phyloP scores from a whole-genome alignment of 345 rosid genomes.

The Eucalyptus victrix region DNA sequence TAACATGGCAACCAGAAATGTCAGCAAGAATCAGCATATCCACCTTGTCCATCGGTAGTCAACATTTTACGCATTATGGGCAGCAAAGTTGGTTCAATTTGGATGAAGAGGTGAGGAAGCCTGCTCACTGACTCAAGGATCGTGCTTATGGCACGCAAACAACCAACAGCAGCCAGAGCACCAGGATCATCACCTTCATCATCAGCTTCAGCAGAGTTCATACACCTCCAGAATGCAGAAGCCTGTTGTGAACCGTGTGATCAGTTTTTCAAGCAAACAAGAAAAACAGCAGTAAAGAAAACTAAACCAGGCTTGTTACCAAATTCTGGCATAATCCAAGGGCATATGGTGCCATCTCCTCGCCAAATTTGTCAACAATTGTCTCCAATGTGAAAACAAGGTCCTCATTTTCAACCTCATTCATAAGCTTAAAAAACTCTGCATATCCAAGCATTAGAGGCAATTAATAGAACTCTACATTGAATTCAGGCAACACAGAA shows the following conservation, averaged over 20 bases:
- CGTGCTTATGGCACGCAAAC: conserved; percentile 94
- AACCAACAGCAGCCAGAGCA: conserved; percentile 94
- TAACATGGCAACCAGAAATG: not conserved
- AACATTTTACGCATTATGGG: conserved; percentile 91
- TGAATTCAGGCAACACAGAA: not conserved
- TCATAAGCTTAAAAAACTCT: conserved; percentile 98
- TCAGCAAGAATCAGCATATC: not conserved
- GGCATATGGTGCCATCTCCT: conserved; percentile 96
- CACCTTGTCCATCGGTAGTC: conserved; percentile 98
- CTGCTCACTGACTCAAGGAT: conserved; percentile 92
- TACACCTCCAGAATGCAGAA: conserved; percentile 93
- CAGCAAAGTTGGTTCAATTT: conserved; percentile 81
- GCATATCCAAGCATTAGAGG: conserved; percentile 3
- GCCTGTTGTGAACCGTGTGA: conserved; percentile 32
- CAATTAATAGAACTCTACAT: not conserved
- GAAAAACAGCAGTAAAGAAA: not conserved
- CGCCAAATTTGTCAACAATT: conserved; percentile 91
- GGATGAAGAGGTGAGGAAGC: conserved; percentile 81
- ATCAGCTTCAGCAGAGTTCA: conserved; percentile 78
- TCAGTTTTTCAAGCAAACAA: not conserved
- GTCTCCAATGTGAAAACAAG: conserved; percentile 88
- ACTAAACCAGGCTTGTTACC: conserved; percentile 23
- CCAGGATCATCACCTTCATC: conserved; percentile 86
- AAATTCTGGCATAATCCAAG: conserved; percentile 88
- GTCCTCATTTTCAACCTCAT: conserved; percentile 98